Evolutionary conservation across 1,139 yeast genomes (phyloP), one percentile per base, ranked within the genome.

Genomic region (Suhomyces kunorum): DNA sequence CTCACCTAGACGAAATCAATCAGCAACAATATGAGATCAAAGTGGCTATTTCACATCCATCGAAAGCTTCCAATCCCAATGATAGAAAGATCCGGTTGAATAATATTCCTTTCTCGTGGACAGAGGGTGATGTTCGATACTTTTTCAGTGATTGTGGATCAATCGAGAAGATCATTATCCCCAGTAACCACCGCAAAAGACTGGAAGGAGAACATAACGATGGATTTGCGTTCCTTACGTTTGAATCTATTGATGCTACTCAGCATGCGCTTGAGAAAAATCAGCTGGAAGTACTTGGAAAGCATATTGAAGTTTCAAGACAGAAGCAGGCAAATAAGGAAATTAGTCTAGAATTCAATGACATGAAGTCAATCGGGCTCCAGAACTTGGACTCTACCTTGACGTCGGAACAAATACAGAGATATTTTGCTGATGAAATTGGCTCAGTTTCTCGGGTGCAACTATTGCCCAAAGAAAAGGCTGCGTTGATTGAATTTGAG

Each of bases 21-120:
- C 36, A 51, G 18, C 52, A 59, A 32, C 40, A 42, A 5, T 66
- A 58, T 39, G 54, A 58, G n/a, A 52, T 85, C 28, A 69, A 75
- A 0, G 89, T 80, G 0, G 78, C 78, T 45, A 54, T 80, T 5
- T 83, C 90, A 0, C 74, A 76, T 46, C 87, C 89, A 39, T 19
- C 33, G 2, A 36, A 52, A 42, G 77, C 76, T 16, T 70, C 76
- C 0, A 61, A 69, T 2, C 67, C 71, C n/a, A 79, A 76, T 36
- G 76, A 76, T 11, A 64, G 85, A 37, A 82, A 80, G 50, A 52
- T 83, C 0, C 71, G 74, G 46, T 64, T 84, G 3, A 70, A 73
- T 15, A 77, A 79, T 32, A 55, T 86, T 12, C 76, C 81, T 42
- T 75, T 73, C 45, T 43, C 48, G 13, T 45, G 51, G 44, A 60